phyloP scores from a whole-genome alignment of 1,284 basidiomycete genomes.

The Termitomyces sp. region DNA sequence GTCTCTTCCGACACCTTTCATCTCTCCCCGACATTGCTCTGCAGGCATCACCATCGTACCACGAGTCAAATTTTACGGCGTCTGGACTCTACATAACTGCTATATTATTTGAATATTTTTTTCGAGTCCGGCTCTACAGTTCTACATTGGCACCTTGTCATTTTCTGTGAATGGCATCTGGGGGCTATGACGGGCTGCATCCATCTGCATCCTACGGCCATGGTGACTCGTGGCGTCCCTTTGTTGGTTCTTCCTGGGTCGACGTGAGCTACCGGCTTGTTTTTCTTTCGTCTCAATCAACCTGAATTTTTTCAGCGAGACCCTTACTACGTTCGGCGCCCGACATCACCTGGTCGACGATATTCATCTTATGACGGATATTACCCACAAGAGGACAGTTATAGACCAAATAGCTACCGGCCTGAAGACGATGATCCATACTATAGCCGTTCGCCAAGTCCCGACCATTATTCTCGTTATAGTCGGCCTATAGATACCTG shows the following conservation, averaged over 20 bases:
- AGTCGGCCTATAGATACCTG: conserved; percentile 28
- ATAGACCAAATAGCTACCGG: conserved; percentile 37
- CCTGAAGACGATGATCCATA: conserved; percentile 33
- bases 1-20: conserved; percentile 7
- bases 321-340: conserved; percentile 30
- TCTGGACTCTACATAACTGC: not conserved
- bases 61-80: not conserved
- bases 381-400: conserved; percentile 32
- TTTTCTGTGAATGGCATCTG: conserved; percentile 32
- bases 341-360: conserved; percentile 43
- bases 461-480: conserved; percentile 38
- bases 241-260: conserved; percentile 26
- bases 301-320: conserved; percentile 23
- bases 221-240: conserved; percentile 27
- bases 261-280: conserved; percentile 29
- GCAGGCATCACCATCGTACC: not conserved
- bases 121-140: conserved; percentile 1
- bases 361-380: conserved; percentile 47
- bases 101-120: conserved; percentile 1
- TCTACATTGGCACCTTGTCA: conserved; percentile 5
- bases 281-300: conserved; percentile 6
- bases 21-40: conserved; percentile 1
- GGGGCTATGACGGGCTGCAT: conserved; percentile 31
- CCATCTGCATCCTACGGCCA: conserved; percentile 24
- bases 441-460: conserved; percentile 45